These are phyloP conservation scores for Castanea crenata DNA, from an alignment of 306 rosid genomes.

Conservation along the genomic window DNA sequence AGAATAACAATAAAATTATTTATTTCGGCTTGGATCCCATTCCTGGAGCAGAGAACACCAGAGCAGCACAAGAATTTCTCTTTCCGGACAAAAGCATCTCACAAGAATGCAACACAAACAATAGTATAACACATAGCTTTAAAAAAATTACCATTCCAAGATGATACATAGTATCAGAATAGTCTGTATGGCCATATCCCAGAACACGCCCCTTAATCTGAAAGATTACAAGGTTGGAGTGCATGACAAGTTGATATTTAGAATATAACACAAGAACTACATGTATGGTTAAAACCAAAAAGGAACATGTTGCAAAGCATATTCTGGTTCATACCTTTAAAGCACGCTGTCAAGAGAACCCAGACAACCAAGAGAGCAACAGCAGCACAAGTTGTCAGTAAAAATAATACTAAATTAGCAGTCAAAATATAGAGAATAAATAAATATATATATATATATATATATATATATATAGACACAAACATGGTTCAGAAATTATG, in stretches of 20 bases:
- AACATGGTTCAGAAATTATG: not conserved
- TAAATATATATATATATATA: too few relatives aligned
- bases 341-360: constrained; percentile 61
- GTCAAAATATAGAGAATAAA: not conserved
- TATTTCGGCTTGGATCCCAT: not conserved
- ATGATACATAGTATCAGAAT: constrained; percentile 86
- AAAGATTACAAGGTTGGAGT: constrained; percentile 16
- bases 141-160: constrained; percentile 70
- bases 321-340: constrained; percentile 58
- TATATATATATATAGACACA: not conserved
- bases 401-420: not conserved
- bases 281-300: not conserved
- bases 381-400: constrained; percentile 19
- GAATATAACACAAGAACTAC: constrained; percentile 1
- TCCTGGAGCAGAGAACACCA: not conserved
- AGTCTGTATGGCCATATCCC: constrained; percentile 72
- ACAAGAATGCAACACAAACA: constrained; percentile 3
- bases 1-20: not conserved
- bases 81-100: not conserved
- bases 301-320: not conserved
- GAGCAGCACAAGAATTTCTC: not conserved
- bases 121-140: constrained; percentile 9
- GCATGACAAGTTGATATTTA: constrained; percentile 14
- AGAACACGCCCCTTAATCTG: constrained; percentile 82
- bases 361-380: constrained; percentile 21